Evolutionary conservation across 768 basidiomycete genomes (phyloP).

Genomic region (Lactifluus volemus): DNA sequence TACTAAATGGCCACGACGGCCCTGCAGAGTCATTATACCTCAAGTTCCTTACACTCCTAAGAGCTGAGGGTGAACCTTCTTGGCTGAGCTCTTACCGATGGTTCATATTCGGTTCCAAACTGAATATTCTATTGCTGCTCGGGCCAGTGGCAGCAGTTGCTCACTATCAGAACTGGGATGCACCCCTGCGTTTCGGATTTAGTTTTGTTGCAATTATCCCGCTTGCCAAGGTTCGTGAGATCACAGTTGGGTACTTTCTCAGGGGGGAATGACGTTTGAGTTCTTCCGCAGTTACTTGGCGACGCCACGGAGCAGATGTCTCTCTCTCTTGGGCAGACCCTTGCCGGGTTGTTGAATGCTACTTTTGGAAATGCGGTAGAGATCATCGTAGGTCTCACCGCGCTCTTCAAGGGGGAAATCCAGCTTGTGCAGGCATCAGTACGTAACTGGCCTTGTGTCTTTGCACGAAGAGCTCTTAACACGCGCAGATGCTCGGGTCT

Average conservation of each 20-base stretch:
- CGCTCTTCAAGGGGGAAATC: slow-evolving; percentile 61
- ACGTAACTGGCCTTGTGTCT: slow-evolving; percentile 19
- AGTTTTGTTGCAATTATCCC: slow-evolving; percentile 82
- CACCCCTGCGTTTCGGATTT: slow-evolving; percentile 60
- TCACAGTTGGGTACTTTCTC: neutral
- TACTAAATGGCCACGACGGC: slow-evolving; percentile 26
- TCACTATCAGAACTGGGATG: slow-evolving; percentile 66
- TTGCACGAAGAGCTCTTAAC: neutral
- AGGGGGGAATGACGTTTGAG: neutral
- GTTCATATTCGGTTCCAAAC: slow-evolving; percentile 56
- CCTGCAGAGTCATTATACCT: slow-evolving; percentile 31
- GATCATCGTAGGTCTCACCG: slow-evolving; percentile 84
- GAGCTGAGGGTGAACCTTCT: slow-evolving; percentile 55
- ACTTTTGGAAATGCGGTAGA: slow-evolving; percentile 81
- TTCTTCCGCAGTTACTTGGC: slow-evolving; percentile 49
- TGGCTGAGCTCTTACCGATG: slow-evolving; percentile 48
- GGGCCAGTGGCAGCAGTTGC: slow-evolving; percentile 65
- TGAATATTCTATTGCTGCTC: slow-evolving; percentile 73
- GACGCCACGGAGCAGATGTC: slow-evolving; percentile 80
- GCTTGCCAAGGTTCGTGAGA: slow-evolving; percentile 59
- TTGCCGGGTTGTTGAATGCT: slow-evolving; percentile 82
- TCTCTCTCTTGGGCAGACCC: slow-evolving; percentile 68
- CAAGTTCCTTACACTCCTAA: slow-evolving; percentile 35
- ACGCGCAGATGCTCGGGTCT: slow-evolving; percentile 71
- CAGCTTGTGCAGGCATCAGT: slow-evolving; percentile 90